phyloP scores from a whole-genome alignment of 164 flowering plant species.

The Magnolia changhungtana region DNA sequence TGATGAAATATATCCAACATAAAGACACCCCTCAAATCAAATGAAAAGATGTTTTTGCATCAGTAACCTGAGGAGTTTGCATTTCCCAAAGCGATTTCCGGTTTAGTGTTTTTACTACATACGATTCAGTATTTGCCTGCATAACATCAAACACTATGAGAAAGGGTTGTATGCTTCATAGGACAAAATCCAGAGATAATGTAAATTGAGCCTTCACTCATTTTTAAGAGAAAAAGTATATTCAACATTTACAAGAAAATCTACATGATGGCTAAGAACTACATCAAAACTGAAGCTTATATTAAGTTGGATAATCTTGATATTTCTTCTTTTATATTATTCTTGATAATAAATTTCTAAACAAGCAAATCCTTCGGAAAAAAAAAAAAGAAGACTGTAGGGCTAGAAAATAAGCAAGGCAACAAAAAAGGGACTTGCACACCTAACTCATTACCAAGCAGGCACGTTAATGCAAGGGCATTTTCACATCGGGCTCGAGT shows the following conservation, averaged over 20 bases:
- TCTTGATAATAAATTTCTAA: too few species aligned
- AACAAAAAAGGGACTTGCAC: not conserved
- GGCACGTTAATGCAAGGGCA: not conserved
- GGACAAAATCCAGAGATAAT: not conserved
- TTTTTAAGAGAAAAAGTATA: not conserved
- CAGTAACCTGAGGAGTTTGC: slow-evolving; percentile 90
- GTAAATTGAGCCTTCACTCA: not conserved
- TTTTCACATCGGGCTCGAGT: too few species aligned
- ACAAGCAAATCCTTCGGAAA: too few species aligned
- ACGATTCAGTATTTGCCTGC: slow-evolving; percentile 77
- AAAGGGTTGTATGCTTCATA: not conserved
- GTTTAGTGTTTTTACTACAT: slow-evolving; percentile 82
- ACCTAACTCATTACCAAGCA: not conserved
- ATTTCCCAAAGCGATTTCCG: slow-evolving; percentile 96
- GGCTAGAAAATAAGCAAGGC: not conserved
- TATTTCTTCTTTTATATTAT: too few species aligned
- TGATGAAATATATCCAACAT: not conserved
- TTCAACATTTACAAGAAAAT: too few species aligned
- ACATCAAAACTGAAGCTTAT: not conserved
- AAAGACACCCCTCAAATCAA: not conserved
- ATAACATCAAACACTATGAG: slow-evolving; percentile 12
- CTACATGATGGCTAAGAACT: not conserved
- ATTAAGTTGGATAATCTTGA: too few species aligned
- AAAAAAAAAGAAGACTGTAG: too few species aligned
- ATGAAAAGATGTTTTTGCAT: not conserved